These are phyloP conservation scores for Kokia cookei DNA, from an alignment of 441 rosid species.

Conservation along the genomic window DNA sequence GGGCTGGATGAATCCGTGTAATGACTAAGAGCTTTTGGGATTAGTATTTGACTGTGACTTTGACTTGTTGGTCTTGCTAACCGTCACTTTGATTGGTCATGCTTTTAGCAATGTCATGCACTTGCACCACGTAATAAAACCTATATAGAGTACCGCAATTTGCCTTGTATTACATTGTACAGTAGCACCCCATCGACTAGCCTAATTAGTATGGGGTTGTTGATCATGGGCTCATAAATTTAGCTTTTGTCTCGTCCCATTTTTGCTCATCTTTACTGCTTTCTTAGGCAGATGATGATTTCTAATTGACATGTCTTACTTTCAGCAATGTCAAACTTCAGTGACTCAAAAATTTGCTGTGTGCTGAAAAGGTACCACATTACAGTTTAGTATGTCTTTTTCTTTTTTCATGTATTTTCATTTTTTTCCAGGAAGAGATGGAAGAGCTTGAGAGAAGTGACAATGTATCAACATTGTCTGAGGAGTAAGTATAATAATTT, in stretches of 20 bases:
- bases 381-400: neutral
- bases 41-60: neutral
- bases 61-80: neutral
- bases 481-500: slow-evolving; percentile 49
- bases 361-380: neutral
- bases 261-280: neutral
- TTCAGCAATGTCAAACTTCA: neutral
- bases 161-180: neutral
- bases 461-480: slow-evolving; percentile 46
- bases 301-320: neutral
- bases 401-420: slow-evolving; percentile 7
- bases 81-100: neutral
- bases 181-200: neutral
- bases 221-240: neutral
- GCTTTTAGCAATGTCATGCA: neutral
- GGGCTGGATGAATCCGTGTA: neutral
- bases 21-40: neutral
- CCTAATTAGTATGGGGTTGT: neutral
- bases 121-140: neutral
- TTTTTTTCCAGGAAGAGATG: slow-evolving; percentile 58
- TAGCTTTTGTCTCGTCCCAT: neutral
- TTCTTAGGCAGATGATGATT: neutral
- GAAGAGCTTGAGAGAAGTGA: slow-evolving; percentile 50
- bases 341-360: neutral
- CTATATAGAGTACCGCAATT: neutral